Base-by-base conservation (phyloP, 768 basidiomycete genomes). In the Kwoniella europaea region DNA sequence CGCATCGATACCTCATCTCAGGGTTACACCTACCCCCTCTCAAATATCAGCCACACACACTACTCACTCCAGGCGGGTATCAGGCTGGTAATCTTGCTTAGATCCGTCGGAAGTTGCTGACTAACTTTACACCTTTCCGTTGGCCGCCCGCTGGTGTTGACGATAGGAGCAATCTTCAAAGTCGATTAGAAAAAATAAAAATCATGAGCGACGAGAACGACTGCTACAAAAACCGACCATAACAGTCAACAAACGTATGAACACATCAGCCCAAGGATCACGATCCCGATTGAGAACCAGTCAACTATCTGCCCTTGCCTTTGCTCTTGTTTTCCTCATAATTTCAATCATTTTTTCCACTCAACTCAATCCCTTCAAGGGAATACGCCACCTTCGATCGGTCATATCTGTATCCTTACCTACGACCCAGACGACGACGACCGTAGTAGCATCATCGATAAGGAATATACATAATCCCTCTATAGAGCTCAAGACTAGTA, bases 71-170 rank as follows among this genome's bases (percentile, higher is more conserved):
- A 29, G 3, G 2, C 4, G 29, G 7, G 35, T 35, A 24, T 58
- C 24, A 10, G 35, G 10, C 54, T 20, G 10, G 3, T 24, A 1
- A 24, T 4, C 24, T 2, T 24, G 60, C 43, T 63, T 35, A 35
- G 35, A 35, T 55, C 67, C 67, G 61, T 12, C 61, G 67, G 67
- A 68, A 63, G 15, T 16, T 20, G 67, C 67, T 68, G 67, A 68
- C 67, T 62, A 68, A 68, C 35, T 43, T 13, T 42, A 22, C 53
- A 42, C 59, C 13, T 10, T 13, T 4, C 60, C 59, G 54, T 68
- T 68, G 67, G 60, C 18, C 27, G 60, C 22, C 35, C 15, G 35
- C 60, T 15, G n/a, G 18, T 15, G 41, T 16, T 20, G 7, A 27
- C 41, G 60, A 43, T 43, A 27, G 12, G 2, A 27, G 56, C 16